phyloP scores from a whole-genome alignment of 2,329 filamentous ascomycete species.

The Ceratocystiopsis minuta region DNA sequence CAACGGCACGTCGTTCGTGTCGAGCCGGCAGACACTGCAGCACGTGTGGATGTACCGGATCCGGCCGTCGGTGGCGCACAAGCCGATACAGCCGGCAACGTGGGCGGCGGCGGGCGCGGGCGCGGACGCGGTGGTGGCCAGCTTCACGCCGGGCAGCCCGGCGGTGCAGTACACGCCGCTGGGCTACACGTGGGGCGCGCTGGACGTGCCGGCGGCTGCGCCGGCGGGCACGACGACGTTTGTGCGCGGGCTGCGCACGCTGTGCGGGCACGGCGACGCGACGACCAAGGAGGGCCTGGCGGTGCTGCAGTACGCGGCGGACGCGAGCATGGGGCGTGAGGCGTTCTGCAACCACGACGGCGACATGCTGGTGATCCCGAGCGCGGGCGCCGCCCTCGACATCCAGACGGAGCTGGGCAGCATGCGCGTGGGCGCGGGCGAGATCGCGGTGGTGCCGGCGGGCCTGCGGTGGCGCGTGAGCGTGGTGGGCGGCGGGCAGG shows the following conservation, averaged over 20 bases:
- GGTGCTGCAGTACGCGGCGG: slow-evolving; percentile 29
- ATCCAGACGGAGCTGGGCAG: slow-evolving; percentile 51
- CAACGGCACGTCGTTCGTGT: slow-evolving; percentile 22
- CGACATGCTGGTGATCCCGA: slow-evolving; percentile 47
- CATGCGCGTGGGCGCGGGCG: slow-evolving; percentile 40
- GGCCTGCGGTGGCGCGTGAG: slow-evolving; percentile 46
- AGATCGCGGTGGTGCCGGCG: slow-evolving; percentile 46
- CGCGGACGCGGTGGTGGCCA: slow-evolving; percentile 18
- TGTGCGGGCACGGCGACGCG: slow-evolving; percentile 31
- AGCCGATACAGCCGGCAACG: neutral
- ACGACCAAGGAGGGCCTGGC: slow-evolving; percentile 30
- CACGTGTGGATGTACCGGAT: slow-evolving; percentile 20
- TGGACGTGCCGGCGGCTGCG: slow-evolving; percentile 12
- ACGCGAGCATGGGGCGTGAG: slow-evolving; percentile 25
- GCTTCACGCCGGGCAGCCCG: slow-evolving; percentile 27
- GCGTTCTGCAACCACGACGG: slow-evolving; percentile 43
- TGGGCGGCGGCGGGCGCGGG: slow-evolving; percentile 6
- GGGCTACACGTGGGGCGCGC: slow-evolving; percentile 28
- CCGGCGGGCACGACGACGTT: slow-evolving; percentile 20
- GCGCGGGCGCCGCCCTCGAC: slow-evolving; percentile 41
- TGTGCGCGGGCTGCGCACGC: slow-evolving; percentile 26
- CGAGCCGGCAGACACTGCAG: slow-evolving; percentile 14
- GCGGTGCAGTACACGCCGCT: slow-evolving; percentile 19
- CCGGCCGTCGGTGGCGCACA: slow-evolving; percentile 17
- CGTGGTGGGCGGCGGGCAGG: slow-evolving; percentile 17